Percentiles rank a stretch among this genome's conserved stretches.
These are phyloP conservation scores for Apiotrichum porosum DNA, from an alignment of 1,284 basidiomycete genomes.

Conservation along the genomic window DNA sequence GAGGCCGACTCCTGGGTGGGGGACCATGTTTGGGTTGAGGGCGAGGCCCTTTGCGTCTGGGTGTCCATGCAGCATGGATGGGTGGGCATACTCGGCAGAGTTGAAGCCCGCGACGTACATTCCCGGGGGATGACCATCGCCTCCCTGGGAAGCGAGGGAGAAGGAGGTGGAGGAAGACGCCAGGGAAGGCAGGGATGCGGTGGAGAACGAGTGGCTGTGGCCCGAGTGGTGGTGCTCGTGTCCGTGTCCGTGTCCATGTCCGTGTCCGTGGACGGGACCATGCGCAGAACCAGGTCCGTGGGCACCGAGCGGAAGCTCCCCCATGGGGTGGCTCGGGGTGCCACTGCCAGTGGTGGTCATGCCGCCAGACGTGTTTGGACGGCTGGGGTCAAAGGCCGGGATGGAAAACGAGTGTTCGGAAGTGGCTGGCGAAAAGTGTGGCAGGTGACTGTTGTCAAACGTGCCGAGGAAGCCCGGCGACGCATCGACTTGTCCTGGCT, in stretches of 20 bases:
- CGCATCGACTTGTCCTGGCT: conserved; percentile 14
- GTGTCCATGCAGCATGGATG: conserved; percentile 3
- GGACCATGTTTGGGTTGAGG: conserved; percentile 1
- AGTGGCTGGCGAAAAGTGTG: conserved; percentile 17
- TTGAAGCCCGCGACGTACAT: conserved; percentile 8
- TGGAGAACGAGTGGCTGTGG: conserved; percentile 18
- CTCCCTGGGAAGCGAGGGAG: conserved; percentile 12
- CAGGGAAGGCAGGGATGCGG: conserved; percentile 17
- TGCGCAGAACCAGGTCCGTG: background rate
- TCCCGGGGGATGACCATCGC: background rate
- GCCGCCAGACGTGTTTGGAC: conserved; percentile 9
- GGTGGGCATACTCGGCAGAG: conserved; percentile 1
- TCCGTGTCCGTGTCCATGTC: too few relatives aligned
- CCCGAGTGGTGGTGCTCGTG: conserved; percentile 10
- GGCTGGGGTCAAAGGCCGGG: conserved; percentile 7
- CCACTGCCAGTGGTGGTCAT: background rate
- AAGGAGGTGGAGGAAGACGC: conserved; percentile 17
- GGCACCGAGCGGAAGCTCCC: too few relatives aligned
- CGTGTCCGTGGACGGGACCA: conserved; percentile 1
- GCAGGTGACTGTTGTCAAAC: conserved; percentile 8
- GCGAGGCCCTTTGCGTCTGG: conserved; percentile 1
- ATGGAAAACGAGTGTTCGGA: conserved; percentile 14
- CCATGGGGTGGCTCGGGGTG: background rate
- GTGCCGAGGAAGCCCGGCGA: conserved; percentile 12
- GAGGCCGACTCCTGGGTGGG: background rate